These are phyloP conservation scores for Pogostemon cablin DNA, from an alignment of 257 asterid species.

Conservation along the genomic window DNA sequence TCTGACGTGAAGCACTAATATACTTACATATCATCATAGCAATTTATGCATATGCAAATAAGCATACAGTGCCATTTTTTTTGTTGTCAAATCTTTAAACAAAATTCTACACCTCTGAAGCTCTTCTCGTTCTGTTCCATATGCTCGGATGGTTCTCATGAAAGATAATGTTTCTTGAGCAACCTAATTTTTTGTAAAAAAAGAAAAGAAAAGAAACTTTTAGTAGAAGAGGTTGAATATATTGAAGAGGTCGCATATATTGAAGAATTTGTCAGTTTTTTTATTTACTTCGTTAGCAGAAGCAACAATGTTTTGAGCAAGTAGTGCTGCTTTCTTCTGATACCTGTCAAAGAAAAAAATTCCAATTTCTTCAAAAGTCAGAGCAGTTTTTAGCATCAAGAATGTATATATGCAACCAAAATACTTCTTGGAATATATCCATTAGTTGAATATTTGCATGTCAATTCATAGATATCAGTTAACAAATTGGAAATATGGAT, in stretches of 20 bases:
- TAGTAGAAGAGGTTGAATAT: slow-evolving; percentile 17
- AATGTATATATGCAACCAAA: neutral
- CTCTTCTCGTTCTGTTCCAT: slow-evolving; percentile 57
- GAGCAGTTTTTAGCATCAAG: neutral
- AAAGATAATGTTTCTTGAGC: slow-evolving; percentile 50
- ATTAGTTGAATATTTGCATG: slow-evolving; percentile 2
- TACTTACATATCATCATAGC: slow-evolving; percentile 15
- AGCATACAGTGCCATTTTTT: slow-evolving; percentile 16
- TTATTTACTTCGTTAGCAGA: slow-evolving; percentile 51
- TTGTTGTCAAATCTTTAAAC: neutral
- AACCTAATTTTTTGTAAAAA: slow-evolving; percentile 35
- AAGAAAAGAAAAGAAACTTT: neutral
- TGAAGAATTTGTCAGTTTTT: slow-evolving; percentile 26
- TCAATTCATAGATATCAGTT: neutral
- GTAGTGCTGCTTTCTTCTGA: slow-evolving; percentile 54
- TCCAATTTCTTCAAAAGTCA: neutral
- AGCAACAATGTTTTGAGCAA: slow-evolving; percentile 50
- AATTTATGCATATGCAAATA: slow-evolving; percentile 7
- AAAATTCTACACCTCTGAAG: slow-evolving; percentile 38
- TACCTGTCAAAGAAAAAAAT: slow-evolving; percentile 40
- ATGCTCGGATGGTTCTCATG: slow-evolving; percentile 51
- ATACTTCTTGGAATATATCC: neutral
- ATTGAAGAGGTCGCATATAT: slow-evolving; percentile 6
- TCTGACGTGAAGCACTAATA: slow-evolving; percentile 20
- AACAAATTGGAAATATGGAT: slow-evolving; percentile 16